Conservation (phyloP, 1,284 basidiomycete genomes). For the Puccinia triticina region DNA sequence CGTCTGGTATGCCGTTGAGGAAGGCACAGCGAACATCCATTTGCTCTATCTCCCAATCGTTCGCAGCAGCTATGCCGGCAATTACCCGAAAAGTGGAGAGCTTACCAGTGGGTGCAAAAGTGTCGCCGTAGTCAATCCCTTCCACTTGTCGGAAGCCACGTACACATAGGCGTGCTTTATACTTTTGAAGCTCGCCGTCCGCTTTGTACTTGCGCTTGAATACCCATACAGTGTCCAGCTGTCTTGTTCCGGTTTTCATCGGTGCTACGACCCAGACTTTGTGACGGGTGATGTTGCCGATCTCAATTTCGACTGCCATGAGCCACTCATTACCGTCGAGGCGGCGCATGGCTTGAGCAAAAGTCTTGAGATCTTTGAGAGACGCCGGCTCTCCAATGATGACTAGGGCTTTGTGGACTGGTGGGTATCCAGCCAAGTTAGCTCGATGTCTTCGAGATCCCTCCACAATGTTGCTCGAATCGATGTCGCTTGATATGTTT, state of each 20-base stretch:
- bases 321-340: slow-evolving; percentile 5
- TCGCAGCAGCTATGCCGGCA: too few species aligned
- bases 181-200: too few species aligned
- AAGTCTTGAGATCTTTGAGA: background rate
- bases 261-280: background rate
- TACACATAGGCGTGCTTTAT: too few species aligned
- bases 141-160: too few species aligned
- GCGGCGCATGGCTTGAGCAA: background rate
- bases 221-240: too few species aligned
- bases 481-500: background rate
- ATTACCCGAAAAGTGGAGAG: too few species aligned
- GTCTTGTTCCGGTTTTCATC: background rate
- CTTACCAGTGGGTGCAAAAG: too few species aligned
- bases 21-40: too few species aligned
- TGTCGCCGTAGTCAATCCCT: too few species aligned
- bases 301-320: background rate
- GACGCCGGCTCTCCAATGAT: background rate
- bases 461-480: background rate
- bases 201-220: too few species aligned
- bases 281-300: background rate
- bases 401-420: background rate
- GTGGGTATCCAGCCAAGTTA: background rate
- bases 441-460: background rate
- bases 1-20: too few species aligned
- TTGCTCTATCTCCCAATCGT: too few species aligned